phyloP scores from a whole-genome alignment of 306 rosid genomes.

The Leucaena leucocephala region DNA sequence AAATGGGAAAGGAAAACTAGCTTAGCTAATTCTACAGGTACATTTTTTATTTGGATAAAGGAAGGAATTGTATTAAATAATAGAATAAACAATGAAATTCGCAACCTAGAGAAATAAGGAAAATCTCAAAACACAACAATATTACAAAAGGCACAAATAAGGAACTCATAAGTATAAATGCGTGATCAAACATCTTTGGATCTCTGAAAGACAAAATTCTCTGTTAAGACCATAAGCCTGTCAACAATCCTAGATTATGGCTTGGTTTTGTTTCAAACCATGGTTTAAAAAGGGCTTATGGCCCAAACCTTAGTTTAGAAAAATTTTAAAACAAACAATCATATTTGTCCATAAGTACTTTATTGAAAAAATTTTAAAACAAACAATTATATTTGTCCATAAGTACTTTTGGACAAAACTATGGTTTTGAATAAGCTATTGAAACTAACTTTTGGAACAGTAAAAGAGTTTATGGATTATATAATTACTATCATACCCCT shows the following conservation, averaged over 20 bases:
- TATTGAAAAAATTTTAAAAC: too few relatives aligned
- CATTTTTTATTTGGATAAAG: background rate
- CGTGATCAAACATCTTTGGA: background rate
- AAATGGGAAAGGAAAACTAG: constrained; percentile 36
- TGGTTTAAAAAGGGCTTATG: too few relatives aligned
- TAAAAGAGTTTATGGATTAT: too few relatives aligned
- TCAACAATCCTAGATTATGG: background rate
- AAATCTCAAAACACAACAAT: background rate
- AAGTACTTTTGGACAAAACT: too few relatives aligned
- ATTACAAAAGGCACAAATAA: background rate
- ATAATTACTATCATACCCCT: too few relatives aligned
- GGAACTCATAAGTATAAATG: background rate
- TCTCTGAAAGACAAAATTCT: background rate
- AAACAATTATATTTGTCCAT: too few relatives aligned
- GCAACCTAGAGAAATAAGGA: background rate
- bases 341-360: too few relatives aligned
- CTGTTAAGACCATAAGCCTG: background rate
- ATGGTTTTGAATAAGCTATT: too few relatives aligned
- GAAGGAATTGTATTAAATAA: background rate
- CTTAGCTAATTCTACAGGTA: constrained; percentile 9
- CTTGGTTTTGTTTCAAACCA: too few relatives aligned
- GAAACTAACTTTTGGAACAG: too few relatives aligned
- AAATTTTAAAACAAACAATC: too few relatives aligned
- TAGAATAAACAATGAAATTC: background rate
- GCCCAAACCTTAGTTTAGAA: too few relatives aligned